Conservation (phyloP, 169 alveolate genomes). For the Babesia bovis region DNA sequence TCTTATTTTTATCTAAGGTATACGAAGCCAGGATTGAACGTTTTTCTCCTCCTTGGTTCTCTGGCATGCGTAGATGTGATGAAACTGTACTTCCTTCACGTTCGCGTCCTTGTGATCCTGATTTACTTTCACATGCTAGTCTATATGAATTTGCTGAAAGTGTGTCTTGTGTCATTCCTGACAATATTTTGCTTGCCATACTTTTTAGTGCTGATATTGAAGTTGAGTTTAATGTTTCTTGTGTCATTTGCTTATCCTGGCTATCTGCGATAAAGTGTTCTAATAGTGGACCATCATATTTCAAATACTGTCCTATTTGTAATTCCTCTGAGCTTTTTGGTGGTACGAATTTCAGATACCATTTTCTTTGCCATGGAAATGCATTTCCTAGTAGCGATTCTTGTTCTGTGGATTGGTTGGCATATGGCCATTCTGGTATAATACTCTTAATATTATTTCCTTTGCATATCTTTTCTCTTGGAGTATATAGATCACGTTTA, state of each 20-base stretch:
- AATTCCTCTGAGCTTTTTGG: slow-evolving; percentile 58
- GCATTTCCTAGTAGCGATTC: slow-evolving; percentile 44
- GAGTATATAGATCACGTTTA: not conserved
- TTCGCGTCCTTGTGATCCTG: slow-evolving; percentile 7
- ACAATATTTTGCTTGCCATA: slow-evolving; percentile 37
- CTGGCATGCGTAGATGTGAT: slow-evolving; percentile 38
- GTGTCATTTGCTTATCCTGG: not conserved
- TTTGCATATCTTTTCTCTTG: slow-evolving; percentile 5
- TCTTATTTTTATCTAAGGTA: slow-evolving; percentile 12
- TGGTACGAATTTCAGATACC: slow-evolving; percentile 56
- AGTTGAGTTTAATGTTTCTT: slow-evolving; percentile 13
- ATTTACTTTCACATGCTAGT: slow-evolving; percentile 1
- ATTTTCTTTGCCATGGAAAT: slow-evolving; percentile 62
- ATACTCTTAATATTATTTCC: not conserved
- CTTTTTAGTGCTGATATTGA: slow-evolving; percentile 42
- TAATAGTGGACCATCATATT: slow-evolving; percentile 59
- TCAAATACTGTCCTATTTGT: slow-evolving; percentile 56
- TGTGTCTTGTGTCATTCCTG: slow-evolving; percentile 54
- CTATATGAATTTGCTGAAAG: slow-evolving; percentile 38
- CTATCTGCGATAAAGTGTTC: slow-evolving; percentile 6
- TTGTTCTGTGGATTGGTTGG: slow-evolving; percentile 3
- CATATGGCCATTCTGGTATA: slow-evolving; percentile 39
- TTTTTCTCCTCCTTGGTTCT: slow-evolving; percentile 37
- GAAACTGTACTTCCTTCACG: slow-evolving; percentile 39
- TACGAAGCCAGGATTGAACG: slow-evolving; percentile 56